phyloP scores from a whole-genome alignment of 2,329 filamentous ascomycete species.

The Ophiosphaerella herpotricha region DNA sequence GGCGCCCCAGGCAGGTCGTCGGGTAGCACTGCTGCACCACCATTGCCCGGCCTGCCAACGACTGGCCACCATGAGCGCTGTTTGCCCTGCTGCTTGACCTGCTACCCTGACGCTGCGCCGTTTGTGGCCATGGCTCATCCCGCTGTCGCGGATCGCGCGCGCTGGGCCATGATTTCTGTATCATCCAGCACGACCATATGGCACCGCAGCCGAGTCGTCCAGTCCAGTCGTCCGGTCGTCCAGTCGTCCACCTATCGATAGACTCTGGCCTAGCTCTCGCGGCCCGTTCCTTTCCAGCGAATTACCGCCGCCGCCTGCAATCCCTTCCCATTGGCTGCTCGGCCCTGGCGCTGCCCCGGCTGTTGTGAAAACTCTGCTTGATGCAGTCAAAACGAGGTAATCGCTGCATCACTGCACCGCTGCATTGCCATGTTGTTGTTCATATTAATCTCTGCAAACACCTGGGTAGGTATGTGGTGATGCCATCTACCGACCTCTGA shows the following conservation, averaged over 20 bases:
- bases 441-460: too few relatives aligned
- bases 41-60: slow-evolving; percentile 21
- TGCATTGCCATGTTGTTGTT: slow-evolving; percentile 10
- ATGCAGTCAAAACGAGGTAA: slow-evolving; percentile 19
- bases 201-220: too few relatives aligned
- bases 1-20: slow-evolving; percentile 37
- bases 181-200: too few relatives aligned
- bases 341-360: slow-evolving; percentile 3
- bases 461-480: too few relatives aligned
- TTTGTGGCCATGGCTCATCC: slow-evolving; percentile 19
- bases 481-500: slow-evolving; percentile 14
- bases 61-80: slow-evolving; percentile 22
- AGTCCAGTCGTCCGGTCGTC: too few relatives aligned
- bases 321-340: slow-evolving; percentile 21
- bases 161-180: neutral
- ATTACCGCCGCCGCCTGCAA: slow-evolving; percentile 18
- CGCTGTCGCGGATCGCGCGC: slow-evolving; percentile 16
- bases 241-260: neutral
- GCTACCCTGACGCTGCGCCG: slow-evolving; percentile 18
- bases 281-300: slow-evolving; percentile 38
- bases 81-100: slow-evolving; percentile 21
- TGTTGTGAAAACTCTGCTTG: slow-evolving; percentile 31
- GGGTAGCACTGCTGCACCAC: slow-evolving; percentile 38
- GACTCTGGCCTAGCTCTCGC: slow-evolving; percentile 31
- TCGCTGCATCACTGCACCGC: neutral